Evolutionary conservation across 257 asterid species (phyloP), one percentile per base, ranked within the genome.

Genomic region (Buddleja alternifolia): DNA sequence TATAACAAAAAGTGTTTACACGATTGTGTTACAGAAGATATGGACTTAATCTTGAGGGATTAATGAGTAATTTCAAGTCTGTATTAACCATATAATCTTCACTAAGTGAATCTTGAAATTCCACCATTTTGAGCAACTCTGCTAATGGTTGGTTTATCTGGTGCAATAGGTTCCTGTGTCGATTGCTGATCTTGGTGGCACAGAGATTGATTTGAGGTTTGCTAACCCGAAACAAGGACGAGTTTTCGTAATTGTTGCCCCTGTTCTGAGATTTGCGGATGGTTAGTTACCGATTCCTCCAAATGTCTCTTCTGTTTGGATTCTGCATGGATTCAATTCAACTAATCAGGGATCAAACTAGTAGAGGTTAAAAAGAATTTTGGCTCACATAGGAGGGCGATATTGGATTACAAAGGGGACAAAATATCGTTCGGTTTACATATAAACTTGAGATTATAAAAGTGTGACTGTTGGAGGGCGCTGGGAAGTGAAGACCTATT

Each of bases 171-270:
- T 88, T 69, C 98, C 98, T n/a, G 98, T 93, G 24, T 93, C 98
- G 17, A 93, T 93, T 73, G 98, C 97, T 44, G 98, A 93, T 72
- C 80, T 93, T 23, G 98, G 98, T 69, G 98, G 98, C 74, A 93
- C 98, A 2, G 98, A 90, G 83, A 93, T 93, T 52, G 98, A 93
- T 75, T 75, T 93, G 89, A 83, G 98, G 73, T 93, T 93, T 15
- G 88, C 89, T 9, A 90, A 72, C 79, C 86, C 96, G 0, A 88
- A 87, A 78, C 81, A 90, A 80, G 99, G 99, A 68, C 89, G 96
- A 23, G 41, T 85, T 12, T 84, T 25, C 58, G 99, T 93, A 57
- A 78, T 93, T 53, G 97, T 93, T 41, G 97, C 99, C 32, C 99
- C 96, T 50, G 97, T 91, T 37, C 77, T 78, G 60, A 85, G 97